A percentile compares a stretch with the other conserved stretches of the same genome.
Evolutionary conservation across 179 eudicot genomes (phyloP).

Genomic region (Vitellaria paradoxa): DNA sequence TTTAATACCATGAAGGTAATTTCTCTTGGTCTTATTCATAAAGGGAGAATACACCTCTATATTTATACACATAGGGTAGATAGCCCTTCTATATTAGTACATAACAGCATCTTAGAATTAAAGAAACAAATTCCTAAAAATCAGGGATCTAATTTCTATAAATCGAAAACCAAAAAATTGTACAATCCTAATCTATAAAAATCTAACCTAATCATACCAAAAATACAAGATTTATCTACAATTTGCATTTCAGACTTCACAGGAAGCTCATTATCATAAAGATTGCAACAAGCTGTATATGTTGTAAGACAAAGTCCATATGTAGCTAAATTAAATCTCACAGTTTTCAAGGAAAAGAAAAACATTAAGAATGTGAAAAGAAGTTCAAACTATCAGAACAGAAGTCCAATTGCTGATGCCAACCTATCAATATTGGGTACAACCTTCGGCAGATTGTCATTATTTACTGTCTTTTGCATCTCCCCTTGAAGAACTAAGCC

Average conservation of each 20-base stretch:
- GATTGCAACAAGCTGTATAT: not conserved
- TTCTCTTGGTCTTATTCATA: too few relatives aligned
- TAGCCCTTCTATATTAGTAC: too few relatives aligned
- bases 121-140: too few relatives aligned
- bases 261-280: slow-evolving; percentile 5
- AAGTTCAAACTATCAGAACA: not conserved
- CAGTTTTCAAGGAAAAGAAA: not conserved
- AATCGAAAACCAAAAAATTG: too few relatives aligned
- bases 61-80: too few relatives aligned
- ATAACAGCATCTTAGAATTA: too few relatives aligned
- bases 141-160: too few relatives aligned
- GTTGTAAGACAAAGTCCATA: not conserved
- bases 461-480: slow-evolving; percentile 25
- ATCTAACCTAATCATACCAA: too few relatives aligned
- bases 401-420: slow-evolving; percentile 10
- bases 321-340: not conserved
- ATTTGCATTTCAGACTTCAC: not conserved
- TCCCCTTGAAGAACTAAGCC: slow-evolving; percentile 25
- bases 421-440: slow-evolving; percentile 28
- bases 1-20: too few relatives aligned
- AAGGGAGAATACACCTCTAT: too few relatives aligned
- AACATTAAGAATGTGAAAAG: not conserved
- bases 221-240: too few relatives aligned
- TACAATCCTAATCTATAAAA: too few relatives aligned
- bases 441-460: slow-evolving; percentile 21